Conservation (phyloP, 1,284 basidiomycete genomes). For the Sparassis latifolia region DNA sequence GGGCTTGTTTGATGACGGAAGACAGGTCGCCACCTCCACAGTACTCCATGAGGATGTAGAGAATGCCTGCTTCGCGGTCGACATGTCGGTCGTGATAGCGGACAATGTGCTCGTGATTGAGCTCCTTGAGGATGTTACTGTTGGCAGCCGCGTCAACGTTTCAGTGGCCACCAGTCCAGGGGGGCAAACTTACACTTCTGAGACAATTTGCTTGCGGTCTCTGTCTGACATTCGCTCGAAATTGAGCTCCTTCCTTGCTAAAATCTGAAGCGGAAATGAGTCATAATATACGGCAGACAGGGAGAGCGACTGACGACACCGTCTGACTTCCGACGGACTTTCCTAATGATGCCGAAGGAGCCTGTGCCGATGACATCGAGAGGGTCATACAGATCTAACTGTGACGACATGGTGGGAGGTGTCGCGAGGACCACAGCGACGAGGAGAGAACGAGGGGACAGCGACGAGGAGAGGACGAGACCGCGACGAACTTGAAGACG, state of each 20-base stretch:
- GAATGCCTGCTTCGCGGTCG: slow-evolving; percentile 84
- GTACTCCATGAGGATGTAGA: slow-evolving; percentile 97
- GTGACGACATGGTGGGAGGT: slow-evolving; percentile 28
- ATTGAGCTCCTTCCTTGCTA: slow-evolving; percentile 93
- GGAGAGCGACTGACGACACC: slow-evolving; percentile 58
- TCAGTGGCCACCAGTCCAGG: not conserved
- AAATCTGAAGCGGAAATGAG: slow-evolving; percentile 42
- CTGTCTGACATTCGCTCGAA: slow-evolving; percentile 92
- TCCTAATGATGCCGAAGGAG: slow-evolving; percentile 95
- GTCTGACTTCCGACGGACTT: slow-evolving; percentile 82
- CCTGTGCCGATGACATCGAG: slow-evolving; percentile 93
- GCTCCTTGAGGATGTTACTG: slow-evolving; percentile 93
- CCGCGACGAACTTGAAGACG: too few relatives aligned
- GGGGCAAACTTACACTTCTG: slow-evolving; percentile 80
- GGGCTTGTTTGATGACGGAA: slow-evolving; percentile 73
- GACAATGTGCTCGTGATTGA: slow-evolving; percentile 93
- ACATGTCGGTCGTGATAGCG: slow-evolving; percentile 89
- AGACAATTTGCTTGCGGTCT: slow-evolving; percentile 90
- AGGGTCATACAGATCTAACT: slow-evolving; percentile 77
- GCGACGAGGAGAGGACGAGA: too few relatives aligned
- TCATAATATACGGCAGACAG: not conserved
- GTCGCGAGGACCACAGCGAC: not conserved
- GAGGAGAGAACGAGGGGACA: too few relatives aligned
- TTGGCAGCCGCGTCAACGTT: slow-evolving; percentile 1
- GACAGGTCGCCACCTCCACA: slow-evolving; percentile 94